Base-by-base conservation (phyloP, 768 basidiomycete genomes). In the Rubroboletus satanas region DNA sequence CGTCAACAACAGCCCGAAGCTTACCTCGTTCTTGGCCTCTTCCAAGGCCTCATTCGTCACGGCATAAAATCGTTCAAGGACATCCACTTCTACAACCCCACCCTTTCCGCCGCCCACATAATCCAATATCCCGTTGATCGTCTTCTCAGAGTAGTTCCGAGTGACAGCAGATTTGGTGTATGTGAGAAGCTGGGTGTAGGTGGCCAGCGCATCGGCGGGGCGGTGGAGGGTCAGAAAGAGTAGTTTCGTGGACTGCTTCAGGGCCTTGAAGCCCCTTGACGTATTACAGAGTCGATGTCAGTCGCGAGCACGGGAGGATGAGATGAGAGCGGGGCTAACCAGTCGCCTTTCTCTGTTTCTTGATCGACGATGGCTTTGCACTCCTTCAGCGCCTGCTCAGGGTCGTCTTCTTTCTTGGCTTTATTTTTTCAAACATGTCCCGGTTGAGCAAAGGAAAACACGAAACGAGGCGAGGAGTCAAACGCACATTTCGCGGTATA, bases 131-230 rank as follows among this genome's bases (percentile, higher is more conserved):
- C 91, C 90, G 68, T 99, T 99, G 77, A 99, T 99, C 17, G 91
- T 89, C 78, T 98, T 99, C 72, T 99, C 97, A 11, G 96, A 94
- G 66, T 96, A 92, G 69, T 96, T 96, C 32, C 93, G 83, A 4
- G 94, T 97, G 18, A 97, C 93, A 3, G 92, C 90, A 14, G 90
- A 93, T 71, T 96, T 98, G 12, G 95, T 98, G 73, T 98, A 98
- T 0, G 88, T 85, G 50, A 99, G 76, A 5, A 99, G 80, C 61
- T 87, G 82, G 18, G 77, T 86, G 69, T 99, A 99, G 8, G 93
- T 88, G 67, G 82, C 75, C 54, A 98, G 74, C 0, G 97, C 97
- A 48, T 95, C 89, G 44, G 80, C 79, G 21, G 94, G 93, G 66
- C 91, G 78, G 62, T 83, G 81, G 28, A 94, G 79, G 23, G 74